Evolutionary conservation across 2,329 filamentous ascomycete species (phyloP), one percentile per base, ranked within the genome.

Genomic region (Coniochaeta ligniaria): DNA sequence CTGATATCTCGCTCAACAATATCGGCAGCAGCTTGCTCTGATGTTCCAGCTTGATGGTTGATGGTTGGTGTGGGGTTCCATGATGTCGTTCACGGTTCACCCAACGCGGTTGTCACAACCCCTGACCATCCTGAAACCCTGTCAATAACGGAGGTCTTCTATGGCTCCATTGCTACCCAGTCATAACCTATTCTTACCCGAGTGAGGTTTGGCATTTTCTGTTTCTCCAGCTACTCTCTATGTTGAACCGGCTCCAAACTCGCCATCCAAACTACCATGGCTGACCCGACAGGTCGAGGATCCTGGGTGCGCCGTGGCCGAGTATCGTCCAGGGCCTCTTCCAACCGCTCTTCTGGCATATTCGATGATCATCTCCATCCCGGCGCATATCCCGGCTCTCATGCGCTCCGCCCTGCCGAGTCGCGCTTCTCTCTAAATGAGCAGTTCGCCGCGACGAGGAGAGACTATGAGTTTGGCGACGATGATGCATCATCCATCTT

Each of bases 361-460:
- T 54, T 62, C 20, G 60, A 62, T 33, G 58, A 62, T 33, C 47
- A 52, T 9, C 33, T 62, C 22, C 54, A 60, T 56, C 58, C 60
- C 12, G 60, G 52, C 20, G 20, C 45, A 28, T 36, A 58, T 24
- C 47, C 59, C n/a, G 24, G 57, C 41, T 60, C 59, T 36, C 70
- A 69, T 36, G 63, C 63, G 20, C 66, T 75, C 50, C 72, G 74
- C 31, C 71, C 74, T 33, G 69, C 69, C n/a, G 71, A 71, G 14
- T 80, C 77, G 28, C 75, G 78, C 54, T 77, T 75, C 68, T 81
- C 79, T 2, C 70, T 81, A 55, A 75, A 73, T 54, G 77, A 80
- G 52, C 77, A 81, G 60, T 81, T 81, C 61, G 77, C 79, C 22
- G 69, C 76, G 38, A 81, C 79, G 6, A 70, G 77, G 35, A 72